Percentiles rank a stretch among this genome's conserved stretches.
These are phyloP conservation scores for Diaporthe citriasiana DNA, from an alignment of 2,329 filamentous ascomycete species.

Conservation along the genomic window DNA sequence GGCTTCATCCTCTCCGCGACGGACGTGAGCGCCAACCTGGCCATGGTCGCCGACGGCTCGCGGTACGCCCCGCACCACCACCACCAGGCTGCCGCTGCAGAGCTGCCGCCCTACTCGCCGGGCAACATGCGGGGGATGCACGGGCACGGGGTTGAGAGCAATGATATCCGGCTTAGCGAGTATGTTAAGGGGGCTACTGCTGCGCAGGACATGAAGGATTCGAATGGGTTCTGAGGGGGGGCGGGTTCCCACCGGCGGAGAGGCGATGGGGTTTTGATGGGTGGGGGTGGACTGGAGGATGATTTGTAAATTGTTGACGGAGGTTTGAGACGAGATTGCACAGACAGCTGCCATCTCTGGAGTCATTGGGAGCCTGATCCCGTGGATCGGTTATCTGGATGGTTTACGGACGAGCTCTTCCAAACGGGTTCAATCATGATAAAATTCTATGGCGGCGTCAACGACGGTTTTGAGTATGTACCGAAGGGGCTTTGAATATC, in stretches of 20 bases:
- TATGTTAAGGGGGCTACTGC: slow-evolving; percentile 55
- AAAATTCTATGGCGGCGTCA: neutral
- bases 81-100: neutral
- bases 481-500: neutral
- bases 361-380: neutral
- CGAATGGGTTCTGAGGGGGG: slow-evolving; percentile 40
- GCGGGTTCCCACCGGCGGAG: neutral
- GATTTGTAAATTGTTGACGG: neutral
- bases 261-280: neutral
- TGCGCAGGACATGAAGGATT: slow-evolving; percentile 54
- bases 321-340: neutral
- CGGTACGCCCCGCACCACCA: slow-evolving; percentile 45
- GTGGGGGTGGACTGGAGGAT: neutral
- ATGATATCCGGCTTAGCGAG: slow-evolving; percentile 54
- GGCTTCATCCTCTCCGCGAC: slow-evolving; percentile 30
- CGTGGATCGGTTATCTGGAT: neutral
- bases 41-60: slow-evolving; percentile 52
- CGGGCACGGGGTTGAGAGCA: slow-evolving; percentile 52
- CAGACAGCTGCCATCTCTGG: too few relatives aligned
- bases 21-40: slow-evolving; percentile 48
- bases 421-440: neutral
- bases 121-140: slow-evolving; percentile 50
- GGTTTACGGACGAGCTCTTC: neutral
- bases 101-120: slow-evolving; percentile 40
- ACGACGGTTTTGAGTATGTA: neutral